These are phyloP conservation scores for Podospora comata DNA, from an alignment of 495 filamentous ascomycete species.

Conservation along the genomic window DNA sequence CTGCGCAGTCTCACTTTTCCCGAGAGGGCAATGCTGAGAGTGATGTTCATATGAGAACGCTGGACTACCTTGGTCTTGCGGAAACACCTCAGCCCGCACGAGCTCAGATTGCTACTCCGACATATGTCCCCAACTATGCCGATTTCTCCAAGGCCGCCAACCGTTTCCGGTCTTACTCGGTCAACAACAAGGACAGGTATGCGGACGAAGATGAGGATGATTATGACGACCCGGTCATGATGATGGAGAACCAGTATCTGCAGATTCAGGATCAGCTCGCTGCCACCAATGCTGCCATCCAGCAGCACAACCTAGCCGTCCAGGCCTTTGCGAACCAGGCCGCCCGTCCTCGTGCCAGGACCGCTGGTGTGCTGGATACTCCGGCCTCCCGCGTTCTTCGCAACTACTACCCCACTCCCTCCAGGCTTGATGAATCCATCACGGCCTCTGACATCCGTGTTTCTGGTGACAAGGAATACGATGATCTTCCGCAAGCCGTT, in stretches of 20 bases:
- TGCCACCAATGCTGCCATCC: constrained; percentile 85
- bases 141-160: constrained; percentile 74
- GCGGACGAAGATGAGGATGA: constrained; percentile 89
- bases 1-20: constrained; percentile 84
- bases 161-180: constrained; percentile 92
- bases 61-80: constrained; percentile 93
- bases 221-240: constrained; percentile 68
- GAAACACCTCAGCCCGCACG: constrained; percentile 85
- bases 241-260: constrained; percentile 65
- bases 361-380: constrained; percentile 85
- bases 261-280: constrained; percentile 57
- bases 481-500: constrained; percentile 66
- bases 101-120: constrained; percentile 65
- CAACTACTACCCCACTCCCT: constrained; percentile 77
- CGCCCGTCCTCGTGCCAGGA: constrained; percentile 75
- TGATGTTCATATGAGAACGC: constrained; percentile 80
- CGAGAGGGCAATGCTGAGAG: constrained; percentile 81
- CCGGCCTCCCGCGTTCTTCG: constrained; percentile 69
- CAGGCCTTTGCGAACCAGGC: constrained; percentile 86
- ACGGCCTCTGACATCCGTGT: constrained; percentile 73
- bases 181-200: constrained; percentile 98
- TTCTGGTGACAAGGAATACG: constrained; percentile 69
- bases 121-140: constrained; percentile 71
- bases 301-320: constrained; percentile 89
- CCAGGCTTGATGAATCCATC: constrained; percentile 80